Evolutionary conservation across 768 basidiomycete genomes (phyloP).

Genomic region (Imleria badia): DNA sequence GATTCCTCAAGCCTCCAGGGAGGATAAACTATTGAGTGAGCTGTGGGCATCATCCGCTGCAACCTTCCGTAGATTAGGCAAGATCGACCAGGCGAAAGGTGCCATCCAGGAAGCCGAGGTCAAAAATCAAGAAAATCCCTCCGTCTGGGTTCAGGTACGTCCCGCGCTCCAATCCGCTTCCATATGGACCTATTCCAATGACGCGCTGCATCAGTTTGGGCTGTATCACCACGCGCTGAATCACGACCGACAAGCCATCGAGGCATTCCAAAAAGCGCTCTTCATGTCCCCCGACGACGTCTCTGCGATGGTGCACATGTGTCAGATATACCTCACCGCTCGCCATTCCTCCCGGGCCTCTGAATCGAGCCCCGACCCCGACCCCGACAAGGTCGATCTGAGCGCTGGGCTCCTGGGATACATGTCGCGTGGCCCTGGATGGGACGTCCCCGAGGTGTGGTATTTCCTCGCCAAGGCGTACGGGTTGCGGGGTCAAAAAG

Average conservation of each 20-base stretch:
- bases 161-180: not conserved
- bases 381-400: constrained; percentile 63
- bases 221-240: constrained; percentile 66
- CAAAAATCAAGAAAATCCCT: constrained; percentile 79
- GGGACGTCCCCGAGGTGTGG: constrained; percentile 96
- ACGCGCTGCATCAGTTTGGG: constrained; percentile 54
- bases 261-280: constrained; percentile 85
- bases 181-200: not conserved
- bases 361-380: constrained; percentile 18
- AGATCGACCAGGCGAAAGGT: constrained; percentile 85
- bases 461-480: constrained; percentile 85
- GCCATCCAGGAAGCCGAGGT: constrained; percentile 96
- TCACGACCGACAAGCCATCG: constrained; percentile 60
- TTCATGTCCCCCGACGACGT: constrained; percentile 81
- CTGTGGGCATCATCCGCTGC: constrained; percentile 95
- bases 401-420: constrained; percentile 79
- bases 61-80: constrained; percentile 86
- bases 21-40: constrained; percentile 71
- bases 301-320: constrained; percentile 74
- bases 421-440: constrained; percentile 75
- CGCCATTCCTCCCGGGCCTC: constrained; percentile 19
- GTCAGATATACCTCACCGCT: constrained; percentile 64
- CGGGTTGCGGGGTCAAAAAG: constrained; percentile 68
- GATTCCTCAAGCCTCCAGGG: constrained; percentile 46
- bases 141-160: constrained; percentile 92